Percentiles rank a stretch among this genome's conserved stretches.
These are phyloP conservation scores for Monosporascus sp. DNA, from an alignment of 2,329 filamentous ascomycete genomes.

Conservation along the genomic window DNA sequence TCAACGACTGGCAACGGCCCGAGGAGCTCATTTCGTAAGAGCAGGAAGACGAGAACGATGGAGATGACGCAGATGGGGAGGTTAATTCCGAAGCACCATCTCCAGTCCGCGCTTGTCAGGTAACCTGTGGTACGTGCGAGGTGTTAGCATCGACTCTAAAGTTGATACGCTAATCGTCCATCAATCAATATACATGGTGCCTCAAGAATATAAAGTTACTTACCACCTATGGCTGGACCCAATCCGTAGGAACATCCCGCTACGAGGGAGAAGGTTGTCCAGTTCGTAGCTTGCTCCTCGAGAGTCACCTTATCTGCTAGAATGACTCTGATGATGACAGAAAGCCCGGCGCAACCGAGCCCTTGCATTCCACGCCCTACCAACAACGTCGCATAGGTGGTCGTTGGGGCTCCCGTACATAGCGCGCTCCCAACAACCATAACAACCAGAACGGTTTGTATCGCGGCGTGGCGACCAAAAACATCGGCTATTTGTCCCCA, in stretches of 20 bases:
- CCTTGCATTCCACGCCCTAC: slow-evolving; percentile 61
- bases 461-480: slow-evolving; percentile 55
- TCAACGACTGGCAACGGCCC: slow-evolving; percentile 45
- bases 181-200: no score
- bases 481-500: slow-evolving; percentile 62
- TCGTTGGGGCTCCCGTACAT: slow-evolving; percentile 52
- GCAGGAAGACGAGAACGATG: slow-evolving; percentile 48
- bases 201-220: no score
- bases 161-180: no score
- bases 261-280: slow-evolving; percentile 56
- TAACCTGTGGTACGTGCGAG: slow-evolving; percentile 31
- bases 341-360: slow-evolving; percentile 55
- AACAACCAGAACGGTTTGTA: slow-evolving; percentile 52
- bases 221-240: slow-evolving; percentile 53
- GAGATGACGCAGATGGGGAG: slow-evolving; percentile 50
- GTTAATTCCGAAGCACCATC: slow-evolving; percentile 63
- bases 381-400: slow-evolving; percentile 54
- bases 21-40: slow-evolving; percentile 56
- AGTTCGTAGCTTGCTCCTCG: slow-evolving; percentile 58
- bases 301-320: slow-evolving; percentile 60
- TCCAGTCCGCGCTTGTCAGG: slow-evolving; percentile 52
- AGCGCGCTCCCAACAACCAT: slow-evolving; percentile 58
- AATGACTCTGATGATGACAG: slow-evolving; percentile 57
- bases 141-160: no score
- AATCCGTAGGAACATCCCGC: slow-evolving; percentile 55